Evolutionary conservation across 768 basidiomycete genomes (phyloP).

Genomic region (Lactarius sanguifluus): DNA sequence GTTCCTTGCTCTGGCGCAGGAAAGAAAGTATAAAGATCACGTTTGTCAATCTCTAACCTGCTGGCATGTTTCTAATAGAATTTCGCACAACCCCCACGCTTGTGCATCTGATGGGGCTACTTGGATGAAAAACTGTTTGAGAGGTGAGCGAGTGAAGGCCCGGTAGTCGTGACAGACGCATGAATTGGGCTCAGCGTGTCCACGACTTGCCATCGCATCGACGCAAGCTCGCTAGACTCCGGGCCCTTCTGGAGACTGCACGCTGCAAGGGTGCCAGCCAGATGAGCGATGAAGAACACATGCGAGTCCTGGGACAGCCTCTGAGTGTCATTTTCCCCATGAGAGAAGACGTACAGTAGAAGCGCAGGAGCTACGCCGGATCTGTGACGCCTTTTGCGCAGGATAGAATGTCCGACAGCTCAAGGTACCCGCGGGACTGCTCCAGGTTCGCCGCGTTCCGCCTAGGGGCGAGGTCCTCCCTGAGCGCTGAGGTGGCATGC

Average conservation of each 20-base stretch:
- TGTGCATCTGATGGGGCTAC: conserved; percentile 34
- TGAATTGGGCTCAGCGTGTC: conserved; percentile 37
- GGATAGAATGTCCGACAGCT: conserved; percentile 46
- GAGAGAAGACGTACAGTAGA: conserved; percentile 46
- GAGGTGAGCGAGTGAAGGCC: no score
- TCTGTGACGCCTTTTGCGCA: conserved; percentile 44
- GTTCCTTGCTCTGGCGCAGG: conserved; percentile 22
- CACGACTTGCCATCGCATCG: conserved; percentile 47
- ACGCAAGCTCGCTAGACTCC: conserved; percentile 36
- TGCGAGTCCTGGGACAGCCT: conserved; percentile 45
- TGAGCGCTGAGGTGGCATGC: conserved; percentile 38
- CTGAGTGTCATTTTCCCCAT: conserved; percentile 49
- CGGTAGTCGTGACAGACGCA: no score
- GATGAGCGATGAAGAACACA: conserved; percentile 45
- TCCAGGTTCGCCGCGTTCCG: conserved; percentile 39
- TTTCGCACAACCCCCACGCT: conserved; percentile 40
- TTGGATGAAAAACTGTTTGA: conserved; percentile 36
- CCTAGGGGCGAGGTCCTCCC: conserved; percentile 33
- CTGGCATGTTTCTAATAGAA: conserved; percentile 47
- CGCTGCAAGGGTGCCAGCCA: conserved; percentile 46
- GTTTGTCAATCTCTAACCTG: conserved; percentile 36
- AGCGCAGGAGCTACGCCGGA: conserved; percentile 49
- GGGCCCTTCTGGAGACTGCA: conserved; percentile 38
- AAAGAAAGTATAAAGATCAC: conserved; percentile 9
- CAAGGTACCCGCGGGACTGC: conserved; percentile 45